Evolutionary conservation across 106 monocot genomes (phyloP), one percentile per base, ranked within the genome.

Genomic region (Dendrobium catenatum): DNA sequence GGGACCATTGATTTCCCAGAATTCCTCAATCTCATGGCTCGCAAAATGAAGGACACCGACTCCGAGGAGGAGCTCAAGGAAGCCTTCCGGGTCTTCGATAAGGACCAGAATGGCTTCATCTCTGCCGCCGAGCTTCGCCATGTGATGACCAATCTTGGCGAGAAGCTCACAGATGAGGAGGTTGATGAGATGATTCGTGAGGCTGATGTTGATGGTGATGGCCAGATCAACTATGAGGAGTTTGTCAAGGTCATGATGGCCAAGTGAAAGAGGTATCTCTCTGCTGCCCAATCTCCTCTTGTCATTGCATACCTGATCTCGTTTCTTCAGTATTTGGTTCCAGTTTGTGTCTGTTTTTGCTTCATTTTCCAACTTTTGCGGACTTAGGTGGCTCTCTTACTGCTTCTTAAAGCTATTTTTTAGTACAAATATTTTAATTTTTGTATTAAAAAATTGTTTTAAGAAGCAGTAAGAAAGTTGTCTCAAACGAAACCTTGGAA

Each of bases 1-100:
- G 86, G 82, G 19, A 79, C 78, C 0, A 82, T 86, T 48, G 86
- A 86, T 73, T 86, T 86, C 82, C 47, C 79, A 42, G 82, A 82
- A 73, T 86, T 86, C 79, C 75, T 86, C 49, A 82, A 79, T 54
- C 81, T 86, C 42, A 86, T 86, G 79, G 82, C 82, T 74, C 81
- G 83, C 33, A 86, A 83, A 46, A 86, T 77, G 86, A 80, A 86
- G 68, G 86, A 70, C 29, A 70, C 68, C 7, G 68, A 70, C 68
- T 70, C 68, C 33, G 68, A 70, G 68, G 68, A 70, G 68, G 68
- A 70, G 37, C 37, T 37, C 37, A 37, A 37, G 37, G 37, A 37
- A 37, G 37, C 37, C 37, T 37, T 37, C 37, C 37, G 37, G 37
- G 37, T 37, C 37, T 37, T 3, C 3, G 37, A 37, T 37, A 37